Evolutionary conservation across 495 filamentous ascomycete species (phyloP).

Genomic region (Aspergillus biplanus): DNA sequence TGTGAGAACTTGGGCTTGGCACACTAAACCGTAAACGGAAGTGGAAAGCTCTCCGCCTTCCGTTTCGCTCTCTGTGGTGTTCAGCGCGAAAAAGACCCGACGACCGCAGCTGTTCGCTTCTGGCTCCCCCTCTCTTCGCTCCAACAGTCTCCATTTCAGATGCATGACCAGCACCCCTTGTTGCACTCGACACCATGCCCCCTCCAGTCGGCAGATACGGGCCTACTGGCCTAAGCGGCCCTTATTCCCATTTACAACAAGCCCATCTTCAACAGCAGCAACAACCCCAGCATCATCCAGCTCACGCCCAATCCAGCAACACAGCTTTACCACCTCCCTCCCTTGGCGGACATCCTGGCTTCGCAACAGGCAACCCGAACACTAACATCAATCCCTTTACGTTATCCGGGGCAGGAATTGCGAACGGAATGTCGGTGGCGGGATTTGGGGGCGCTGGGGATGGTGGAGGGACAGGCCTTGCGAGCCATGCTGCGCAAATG

Average conservation of each 20-base stretch:
- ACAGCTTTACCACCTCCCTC: slow-evolving; percentile 63
- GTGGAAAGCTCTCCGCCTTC: slow-evolving; percentile 26
- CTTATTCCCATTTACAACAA: slow-evolving; percentile 47
- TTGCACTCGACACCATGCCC: slow-evolving; percentile 30
- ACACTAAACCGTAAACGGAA: slow-evolving; percentile 41
- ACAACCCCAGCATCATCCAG: slow-evolving; percentile 54
- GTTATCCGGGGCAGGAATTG: slow-evolving; percentile 51
- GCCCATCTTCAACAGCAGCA: slow-evolving; percentile 54
- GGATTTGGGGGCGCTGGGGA: slow-evolving; percentile 63
- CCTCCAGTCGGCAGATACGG: slow-evolving; percentile 57
- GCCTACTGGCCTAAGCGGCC: slow-evolving; percentile 47
- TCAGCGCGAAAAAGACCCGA: slow-evolving; percentile 26
- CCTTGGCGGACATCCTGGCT: slow-evolving; percentile 60
- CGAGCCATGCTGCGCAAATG: slow-evolving; percentile 86
- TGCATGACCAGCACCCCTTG: slow-evolving; percentile 25
- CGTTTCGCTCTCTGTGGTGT: background rate
- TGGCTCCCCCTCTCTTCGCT: background rate
- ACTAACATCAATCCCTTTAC: slow-evolving; percentile 71
- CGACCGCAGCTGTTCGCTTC: slow-evolving; percentile 7
- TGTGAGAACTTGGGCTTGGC: slow-evolving; percentile 27
- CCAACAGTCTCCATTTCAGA: slow-evolving; percentile 26
- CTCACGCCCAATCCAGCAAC: slow-evolving; percentile 56
- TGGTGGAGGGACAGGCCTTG: slow-evolving; percentile 77
- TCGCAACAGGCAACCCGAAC: slow-evolving; percentile 61
- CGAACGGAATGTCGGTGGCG: slow-evolving; percentile 58